A percentile compares a stretch with the other conserved stretches of the same genome.
These are phyloP conservation scores for Pachysolen tannophilus DNA, from an alignment of 805 yeast species.

Conservation along the genomic window DNA sequence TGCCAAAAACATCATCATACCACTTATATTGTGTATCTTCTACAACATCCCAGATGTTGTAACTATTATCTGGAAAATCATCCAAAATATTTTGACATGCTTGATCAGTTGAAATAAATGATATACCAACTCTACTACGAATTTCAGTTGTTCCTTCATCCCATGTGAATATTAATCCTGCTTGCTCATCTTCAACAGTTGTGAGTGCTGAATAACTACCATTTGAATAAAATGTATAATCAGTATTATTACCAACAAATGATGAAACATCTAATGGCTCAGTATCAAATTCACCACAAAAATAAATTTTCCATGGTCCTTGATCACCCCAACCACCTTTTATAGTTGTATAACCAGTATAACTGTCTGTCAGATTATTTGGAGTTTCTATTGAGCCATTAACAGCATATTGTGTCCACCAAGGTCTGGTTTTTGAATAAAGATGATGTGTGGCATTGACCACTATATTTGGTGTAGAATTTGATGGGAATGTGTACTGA, in stretches of 20 bases:
- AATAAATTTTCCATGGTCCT: constrained; percentile 21
- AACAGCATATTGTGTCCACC: constrained; percentile 26
- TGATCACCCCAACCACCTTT: constrained; percentile 27
- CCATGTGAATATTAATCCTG: constrained; percentile 21
- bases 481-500: constrained; percentile 17
- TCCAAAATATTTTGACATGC: constrained; percentile 19
- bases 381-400: constrained; percentile 17
- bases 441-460: constrained; percentile 24
- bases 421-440: constrained; percentile 20
- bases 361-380: constrained; percentile 11
- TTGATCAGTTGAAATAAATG: constrained; percentile 21
- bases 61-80: constrained; percentile 16
- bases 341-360: constrained; percentile 19
- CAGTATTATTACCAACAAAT: constrained; percentile 13
- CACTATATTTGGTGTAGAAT: constrained; percentile 13
- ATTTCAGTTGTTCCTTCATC: constrained; percentile 6
- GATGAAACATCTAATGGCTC: constrained; percentile 12
- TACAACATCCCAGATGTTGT: constrained; percentile 13
- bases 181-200: constrained; percentile 12
- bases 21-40: constrained; percentile 11
- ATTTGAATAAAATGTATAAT: background rate
- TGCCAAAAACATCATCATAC: constrained; percentile 16
- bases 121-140: constrained; percentile 19
- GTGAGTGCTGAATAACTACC: constrained; percentile 2
- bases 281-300: constrained; percentile 22